phyloP scores from a whole-genome alignment of 202 grass and related monocot genomes.

The Carex arenaria region DNA sequence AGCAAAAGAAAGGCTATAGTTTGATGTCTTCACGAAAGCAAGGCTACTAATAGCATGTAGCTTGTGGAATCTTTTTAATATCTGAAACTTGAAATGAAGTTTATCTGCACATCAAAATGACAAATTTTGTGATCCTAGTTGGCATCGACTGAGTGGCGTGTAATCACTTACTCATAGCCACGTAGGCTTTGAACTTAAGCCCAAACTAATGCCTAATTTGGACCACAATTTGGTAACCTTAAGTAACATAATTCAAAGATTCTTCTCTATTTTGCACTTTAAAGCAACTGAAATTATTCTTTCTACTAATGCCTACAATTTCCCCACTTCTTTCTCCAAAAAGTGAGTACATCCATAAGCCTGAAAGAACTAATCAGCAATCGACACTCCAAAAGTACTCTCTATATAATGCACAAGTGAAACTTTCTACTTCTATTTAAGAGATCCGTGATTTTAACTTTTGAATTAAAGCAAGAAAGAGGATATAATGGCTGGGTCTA shows the following conservation, averaged over 20 bases:
- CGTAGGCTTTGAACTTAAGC: neutral
- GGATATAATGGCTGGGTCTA: constrained; percentile 40
- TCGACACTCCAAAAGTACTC: constrained; percentile 25
- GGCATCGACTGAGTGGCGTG: neutral
- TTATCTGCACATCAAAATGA: neutral
- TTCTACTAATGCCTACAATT: constrained; percentile 9
- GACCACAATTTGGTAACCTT: constrained; percentile 38
- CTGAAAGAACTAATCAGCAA: constrained; percentile 27
- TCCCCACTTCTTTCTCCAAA: constrained; percentile 4
- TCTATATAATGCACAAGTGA: constrained; percentile 38
- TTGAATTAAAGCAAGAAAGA: constrained; percentile 18
- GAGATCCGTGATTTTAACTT: neutral
- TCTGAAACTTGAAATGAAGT: neutral
- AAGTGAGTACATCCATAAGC: constrained; percentile 26
- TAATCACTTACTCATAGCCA: neutral
- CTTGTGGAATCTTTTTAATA: neutral
- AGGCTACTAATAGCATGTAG: neutral
- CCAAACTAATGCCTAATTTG: constrained; percentile 20
- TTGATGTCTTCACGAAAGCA: neutral
- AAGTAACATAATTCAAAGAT: constrained; percentile 61
- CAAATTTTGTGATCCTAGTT: neutral
- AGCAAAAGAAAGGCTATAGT: neutral
- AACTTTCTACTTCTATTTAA: constrained; percentile 12
- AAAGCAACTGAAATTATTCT: constrained; percentile 29
- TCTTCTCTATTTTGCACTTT: constrained; percentile 34